Evolutionary conservation across 805 yeast species (phyloP).

Genomic region (Suhomyces emberorum): DNA sequence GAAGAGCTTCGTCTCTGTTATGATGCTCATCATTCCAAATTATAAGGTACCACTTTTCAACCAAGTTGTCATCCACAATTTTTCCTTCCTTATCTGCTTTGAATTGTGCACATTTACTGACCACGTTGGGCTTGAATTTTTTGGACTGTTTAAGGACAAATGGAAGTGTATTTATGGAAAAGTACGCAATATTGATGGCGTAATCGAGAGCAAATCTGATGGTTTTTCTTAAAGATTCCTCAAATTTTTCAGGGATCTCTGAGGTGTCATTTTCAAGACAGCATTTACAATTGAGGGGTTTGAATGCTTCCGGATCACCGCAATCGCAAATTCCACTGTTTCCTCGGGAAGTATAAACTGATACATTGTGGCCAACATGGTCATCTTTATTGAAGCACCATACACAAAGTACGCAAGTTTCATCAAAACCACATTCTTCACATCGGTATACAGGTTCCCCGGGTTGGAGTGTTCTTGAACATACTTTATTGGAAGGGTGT

Average conservation of each 20-base stretch:
- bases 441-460: constrained; percentile 74
- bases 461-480: constrained; percentile 58
- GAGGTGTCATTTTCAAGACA: constrained; percentile 8
- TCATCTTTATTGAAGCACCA: constrained; percentile 69
- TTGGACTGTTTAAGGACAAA: constrained; percentile 27
- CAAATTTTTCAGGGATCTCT: constrained; percentile 13
- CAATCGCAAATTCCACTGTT: constrained; percentile 69
- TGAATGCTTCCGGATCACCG: constrained; percentile 69
- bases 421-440: constrained; percentile 72
- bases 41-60: constrained; percentile 42
- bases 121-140: constrained; percentile 12
- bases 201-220: constrained; percentile 38
- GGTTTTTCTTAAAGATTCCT: constrained; percentile 21
- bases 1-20: constrained; percentile 52
- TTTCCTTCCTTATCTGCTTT: constrained; percentile 31
- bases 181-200: constrained; percentile 41
- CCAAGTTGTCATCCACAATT: constrained; percentile 30
- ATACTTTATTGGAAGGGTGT: constrained; percentile 62
- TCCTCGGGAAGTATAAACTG: constrained; percentile 47
- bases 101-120: constrained; percentile 31
- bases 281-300: constrained; percentile 49
- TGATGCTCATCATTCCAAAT: constrained; percentile 84
- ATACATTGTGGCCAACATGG: constrained; percentile 64
- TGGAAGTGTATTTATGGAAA: constrained; percentile 39
- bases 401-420: constrained; percentile 73